A percentile compares a stretch with the other conserved stretches of the same genome.
These are phyloP conservation scores for Vitis hybrid DNA, from an alignment of 177 flowering plant genomes.

Conservation along the genomic window DNA sequence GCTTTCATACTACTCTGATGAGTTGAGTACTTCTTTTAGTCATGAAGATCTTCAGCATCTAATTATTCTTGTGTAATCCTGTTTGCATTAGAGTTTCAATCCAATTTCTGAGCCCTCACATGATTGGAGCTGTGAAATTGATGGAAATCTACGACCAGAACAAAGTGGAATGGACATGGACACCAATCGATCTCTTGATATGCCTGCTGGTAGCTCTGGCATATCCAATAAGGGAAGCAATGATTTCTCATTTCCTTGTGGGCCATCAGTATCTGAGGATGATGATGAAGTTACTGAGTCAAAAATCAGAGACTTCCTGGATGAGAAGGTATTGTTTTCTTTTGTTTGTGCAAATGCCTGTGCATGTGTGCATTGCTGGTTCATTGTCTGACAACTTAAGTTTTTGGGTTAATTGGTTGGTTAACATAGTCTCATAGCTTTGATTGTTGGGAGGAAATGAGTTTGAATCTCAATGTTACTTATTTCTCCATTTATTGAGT, in stretches of 20 bases:
- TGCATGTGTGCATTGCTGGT: too few relatives aligned
- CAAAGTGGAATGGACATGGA: slow-evolving; percentile 23
- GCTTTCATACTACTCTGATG: slow-evolving; percentile 3
- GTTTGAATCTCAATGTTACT: too few relatives aligned
- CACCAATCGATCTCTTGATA: slow-evolving; percentile 17
- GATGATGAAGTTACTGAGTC: slow-evolving; percentile 92
- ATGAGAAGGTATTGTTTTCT: slow-evolving; percentile 70
- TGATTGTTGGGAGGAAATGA: too few relatives aligned
- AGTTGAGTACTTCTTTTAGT: not conserved
- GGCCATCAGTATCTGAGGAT: slow-evolving; percentile 57
- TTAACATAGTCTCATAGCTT: too few relatives aligned
- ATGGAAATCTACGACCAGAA: slow-evolving; percentile 23
- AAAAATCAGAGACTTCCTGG: slow-evolving; percentile 83
- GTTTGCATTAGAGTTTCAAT: slow-evolving; percentile 46
- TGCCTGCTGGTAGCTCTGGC: slow-evolving; percentile 25
- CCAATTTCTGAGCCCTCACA: slow-evolving; percentile 27
- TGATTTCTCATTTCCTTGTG: slow-evolving; percentile 67
- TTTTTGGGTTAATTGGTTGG: too few relatives aligned
- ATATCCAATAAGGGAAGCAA: slow-evolving; percentile 24
- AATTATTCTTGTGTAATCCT: slow-evolving; percentile 6
- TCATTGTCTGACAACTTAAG: too few relatives aligned
- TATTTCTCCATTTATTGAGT: too few relatives aligned
- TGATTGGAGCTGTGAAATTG: slow-evolving; percentile 25
- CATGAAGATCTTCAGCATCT: not conserved
- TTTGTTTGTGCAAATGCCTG: too few relatives aligned